Evolutionary conservation across 164 flowering plant species (phyloP), one percentile per base, ranked within the genome.

Genomic region (Hamamelis virginiana): DNA sequence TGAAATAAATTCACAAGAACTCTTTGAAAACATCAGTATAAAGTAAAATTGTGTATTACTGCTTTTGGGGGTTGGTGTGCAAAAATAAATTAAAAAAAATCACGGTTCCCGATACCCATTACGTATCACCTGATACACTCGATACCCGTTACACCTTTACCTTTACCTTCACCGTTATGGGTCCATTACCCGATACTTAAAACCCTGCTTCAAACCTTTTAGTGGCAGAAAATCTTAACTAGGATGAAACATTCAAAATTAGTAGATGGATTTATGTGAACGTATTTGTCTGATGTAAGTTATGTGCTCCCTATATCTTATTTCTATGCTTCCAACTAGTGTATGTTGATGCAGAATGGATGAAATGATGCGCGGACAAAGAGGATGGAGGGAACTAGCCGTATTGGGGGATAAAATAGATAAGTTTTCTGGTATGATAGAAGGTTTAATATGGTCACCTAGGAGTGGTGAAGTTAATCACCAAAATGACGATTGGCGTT

Each of bases 341-440:
- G 52, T 13, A 6, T 58, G 15, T 63, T 69, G 56, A 28, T 80
- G 82, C 86, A 95, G 99, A 84, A 95, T 95, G 99, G 99, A 95
- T 84, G 99, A 95, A 81, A 91, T 95, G 99, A 92, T 96, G 99
- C 89, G 91, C 69, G 99, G 99, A 25, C 97, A 92, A 76, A 84
- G 94, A 78, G 99, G 99, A 8, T 95, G 99, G 99, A 88, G 98
- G 75, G 99, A 95, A 79, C 78, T 95, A 63, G 91, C 98, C 52
- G 76, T 85, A 19, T 73, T 95, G 76, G 98, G 97, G 43, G 99
- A 91, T 75, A 91, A 89, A 75, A 77, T 91, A 44, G 91, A 95
- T 72, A 91, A 86, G 78, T 80, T 95, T 62, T 82, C 94, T 68
- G 96, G 97, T 44, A 85, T 90, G 88, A 82, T 91, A 45, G 96